phyloP scores from a whole-genome alignment of 345 rosid species.

The Gossypium mustelinum region DNA sequence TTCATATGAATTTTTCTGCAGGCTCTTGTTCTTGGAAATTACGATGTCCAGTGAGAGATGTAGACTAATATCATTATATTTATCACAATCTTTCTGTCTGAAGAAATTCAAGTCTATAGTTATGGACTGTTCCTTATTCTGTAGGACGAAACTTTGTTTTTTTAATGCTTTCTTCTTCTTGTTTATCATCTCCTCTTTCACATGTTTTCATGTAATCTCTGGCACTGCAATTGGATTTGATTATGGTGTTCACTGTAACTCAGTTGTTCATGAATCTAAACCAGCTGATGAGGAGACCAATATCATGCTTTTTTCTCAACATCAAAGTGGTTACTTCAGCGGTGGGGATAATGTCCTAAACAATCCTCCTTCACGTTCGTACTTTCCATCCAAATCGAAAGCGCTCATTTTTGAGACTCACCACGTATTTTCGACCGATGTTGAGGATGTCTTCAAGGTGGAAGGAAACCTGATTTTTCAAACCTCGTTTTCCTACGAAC shows the following conservation, averaged over 20 bases:
- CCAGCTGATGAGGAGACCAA: neutral
- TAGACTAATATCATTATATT: neutral
- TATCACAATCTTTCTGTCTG: neutral
- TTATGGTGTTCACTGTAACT: neutral
- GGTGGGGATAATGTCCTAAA: conserved; percentile 8
- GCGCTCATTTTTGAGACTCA: neutral
- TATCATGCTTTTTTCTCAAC: neutral
- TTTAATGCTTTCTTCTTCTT: neutral
- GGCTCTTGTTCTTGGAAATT: neutral
- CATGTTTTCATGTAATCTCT: neutral
- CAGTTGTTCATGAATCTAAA: neutral
- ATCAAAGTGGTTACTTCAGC: neutral
- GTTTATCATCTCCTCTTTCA: neutral
- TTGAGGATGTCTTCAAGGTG: conserved; percentile 20
- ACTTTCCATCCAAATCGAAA: neutral
- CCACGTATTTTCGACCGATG: conserved; percentile 7
- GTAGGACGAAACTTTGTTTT: neutral
- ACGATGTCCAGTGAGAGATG: neutral
- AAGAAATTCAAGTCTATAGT: neutral
- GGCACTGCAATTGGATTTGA: neutral
- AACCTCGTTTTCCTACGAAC: neutral
- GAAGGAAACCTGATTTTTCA: conserved; percentile 18
- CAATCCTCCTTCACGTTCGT: neutral
- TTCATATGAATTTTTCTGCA: too few relatives aligned
- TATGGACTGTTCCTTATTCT: conserved; percentile 6